Evolutionary conservation across 108 stramenopile species (phyloP).

Genomic region (Schizochytrium sp.): DNA sequence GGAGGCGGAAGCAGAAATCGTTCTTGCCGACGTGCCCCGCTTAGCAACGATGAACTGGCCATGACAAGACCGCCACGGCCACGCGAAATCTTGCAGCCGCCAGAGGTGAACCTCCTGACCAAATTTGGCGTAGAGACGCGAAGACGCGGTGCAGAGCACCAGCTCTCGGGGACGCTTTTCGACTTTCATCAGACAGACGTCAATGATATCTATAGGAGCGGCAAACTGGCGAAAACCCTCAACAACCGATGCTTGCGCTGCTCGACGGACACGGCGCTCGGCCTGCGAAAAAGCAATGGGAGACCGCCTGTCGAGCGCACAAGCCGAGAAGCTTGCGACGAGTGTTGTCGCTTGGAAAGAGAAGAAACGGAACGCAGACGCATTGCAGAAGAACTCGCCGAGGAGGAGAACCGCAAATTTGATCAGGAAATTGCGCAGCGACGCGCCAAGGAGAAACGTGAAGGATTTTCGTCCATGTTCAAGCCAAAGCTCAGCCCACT

Average conservation of each 20-base stretch:
- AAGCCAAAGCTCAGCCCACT: background rate
- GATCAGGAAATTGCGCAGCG: background rate
- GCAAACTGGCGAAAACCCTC: background rate
- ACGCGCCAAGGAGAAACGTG: slow-evolving; percentile 10
- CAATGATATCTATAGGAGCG: background rate
- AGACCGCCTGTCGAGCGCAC: background rate
- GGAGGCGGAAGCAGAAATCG: too few relatives aligned
- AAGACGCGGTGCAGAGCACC: background rate
- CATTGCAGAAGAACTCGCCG: background rate
- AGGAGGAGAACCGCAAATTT: background rate
- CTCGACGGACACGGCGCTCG: background rate
- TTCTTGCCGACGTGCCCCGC: background rate
- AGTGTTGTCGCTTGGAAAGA: background rate
- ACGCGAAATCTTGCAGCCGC: background rate
- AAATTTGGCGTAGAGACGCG: background rate
- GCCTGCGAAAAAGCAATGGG: background rate
- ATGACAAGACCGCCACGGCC: background rate
- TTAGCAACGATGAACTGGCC: background rate
- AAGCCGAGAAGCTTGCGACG: background rate
- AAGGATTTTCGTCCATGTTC: background rate
- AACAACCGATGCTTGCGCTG: background rate
- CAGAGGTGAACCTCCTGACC: background rate
- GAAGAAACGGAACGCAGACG: background rate
- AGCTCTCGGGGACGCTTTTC: background rate
- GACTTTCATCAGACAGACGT: background rate